Evolutionary conservation across 2,329 filamentous ascomycete genomes (phyloP).

Genomic region (Arthrobotrys conoides): DNA sequence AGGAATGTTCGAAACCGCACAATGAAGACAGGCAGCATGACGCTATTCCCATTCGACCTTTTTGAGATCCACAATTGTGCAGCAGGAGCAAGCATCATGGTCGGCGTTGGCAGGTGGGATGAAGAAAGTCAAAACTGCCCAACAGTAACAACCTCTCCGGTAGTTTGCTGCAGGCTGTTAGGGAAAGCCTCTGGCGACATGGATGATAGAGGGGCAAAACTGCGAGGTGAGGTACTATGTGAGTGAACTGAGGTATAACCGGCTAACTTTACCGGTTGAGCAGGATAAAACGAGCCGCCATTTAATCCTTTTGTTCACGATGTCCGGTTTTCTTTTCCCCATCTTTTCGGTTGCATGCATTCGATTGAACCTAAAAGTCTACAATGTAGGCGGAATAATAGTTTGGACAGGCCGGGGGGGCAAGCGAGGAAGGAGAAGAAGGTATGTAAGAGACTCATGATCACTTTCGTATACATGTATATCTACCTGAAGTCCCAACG

Average conservation of each 20-base stretch:
- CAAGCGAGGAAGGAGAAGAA: conserved; percentile 3
- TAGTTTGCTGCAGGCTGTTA: conserved; percentile 26
- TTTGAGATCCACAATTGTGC: conserved; percentile 51
- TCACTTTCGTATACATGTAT: neutral
- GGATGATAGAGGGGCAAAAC: conserved; percentile 52
- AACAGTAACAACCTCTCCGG: conserved; percentile 30
- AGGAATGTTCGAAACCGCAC: conserved; percentile 52
- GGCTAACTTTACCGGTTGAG: conserved; percentile 52
- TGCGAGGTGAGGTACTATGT: conserved; percentile 8
- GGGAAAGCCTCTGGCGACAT: conserved; percentile 35
- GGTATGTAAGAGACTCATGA: conserved; percentile 1
- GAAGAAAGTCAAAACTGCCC: conserved; percentile 19
- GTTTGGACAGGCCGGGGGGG: conserved; percentile 18
- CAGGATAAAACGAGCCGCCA: conserved; percentile 51
- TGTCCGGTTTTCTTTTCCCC: conserved; percentile 1
- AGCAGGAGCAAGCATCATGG: conserved; percentile 54
- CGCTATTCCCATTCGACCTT: conserved; percentile 47
- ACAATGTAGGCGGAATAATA: conserved; percentile 36
- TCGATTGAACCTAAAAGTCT: conserved; percentile 18
- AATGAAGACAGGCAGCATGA: conserved; percentile 41
- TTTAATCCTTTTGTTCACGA: neutral
- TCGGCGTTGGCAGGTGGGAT: conserved; percentile 60
- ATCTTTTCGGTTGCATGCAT: conserved; percentile 18
- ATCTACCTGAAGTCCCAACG: conserved; percentile 14
- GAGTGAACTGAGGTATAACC: conserved; percentile 44